Conservation (phyloP, 192 early-diverging fungal species). For the Anaeromyces robustus region DNA sequence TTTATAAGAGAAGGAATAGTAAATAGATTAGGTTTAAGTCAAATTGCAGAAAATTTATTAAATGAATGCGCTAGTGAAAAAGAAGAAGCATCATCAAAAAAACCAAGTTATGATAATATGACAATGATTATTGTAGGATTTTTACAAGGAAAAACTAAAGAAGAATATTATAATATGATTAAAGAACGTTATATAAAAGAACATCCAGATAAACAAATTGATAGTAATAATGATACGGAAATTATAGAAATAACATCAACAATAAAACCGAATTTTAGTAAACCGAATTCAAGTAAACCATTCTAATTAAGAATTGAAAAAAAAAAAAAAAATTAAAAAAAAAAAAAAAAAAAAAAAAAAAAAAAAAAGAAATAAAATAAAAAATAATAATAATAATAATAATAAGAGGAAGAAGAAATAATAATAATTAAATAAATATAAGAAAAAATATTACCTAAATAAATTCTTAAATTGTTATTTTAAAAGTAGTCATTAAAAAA, state of each 20-base stretch:
- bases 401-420: too few relatives aligned
- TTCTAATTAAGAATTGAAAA: too few relatives aligned
- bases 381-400: too few relatives aligned
- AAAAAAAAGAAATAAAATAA: too few relatives aligned
- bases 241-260: not conserved
- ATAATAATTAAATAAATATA: too few relatives aligned
- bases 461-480: too few relatives aligned
- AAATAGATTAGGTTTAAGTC: constrained; percentile 37
- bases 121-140: constrained; percentile 86
- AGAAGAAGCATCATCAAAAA: constrained; percentile 23
- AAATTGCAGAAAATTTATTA: constrained; percentile 62
- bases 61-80: not conserved
- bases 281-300: too few relatives aligned
- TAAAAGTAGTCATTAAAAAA: too few relatives aligned
- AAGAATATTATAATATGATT: constrained; percentile 31
- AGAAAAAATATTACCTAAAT: too few relatives aligned
- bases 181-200: not conserved
- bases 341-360: too few relatives aligned
- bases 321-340: too few relatives aligned
- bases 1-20: constrained; percentile 62
- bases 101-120: constrained; percentile 99
- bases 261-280: not conserved
- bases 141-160: constrained; percentile 55
- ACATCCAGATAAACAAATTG: not conserved
- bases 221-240: not conserved